Conservation (phyloP, 352 stramenopile species). For the Phytophthora niederhauseri region DNA sequence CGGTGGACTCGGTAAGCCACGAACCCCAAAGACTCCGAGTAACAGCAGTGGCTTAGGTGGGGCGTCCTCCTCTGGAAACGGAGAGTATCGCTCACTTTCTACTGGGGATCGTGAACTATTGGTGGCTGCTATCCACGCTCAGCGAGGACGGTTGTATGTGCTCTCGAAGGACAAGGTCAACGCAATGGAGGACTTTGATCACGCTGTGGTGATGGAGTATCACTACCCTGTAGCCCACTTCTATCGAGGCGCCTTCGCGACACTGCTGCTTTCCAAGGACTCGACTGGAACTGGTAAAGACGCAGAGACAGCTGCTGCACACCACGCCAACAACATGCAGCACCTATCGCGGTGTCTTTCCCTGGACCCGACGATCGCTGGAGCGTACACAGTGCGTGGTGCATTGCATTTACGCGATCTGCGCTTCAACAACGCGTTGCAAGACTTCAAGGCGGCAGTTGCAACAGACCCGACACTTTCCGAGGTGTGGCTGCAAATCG, state of each 20-base stretch:
- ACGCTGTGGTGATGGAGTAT: constrained; percentile 79
- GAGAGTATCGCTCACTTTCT: constrained; percentile 30
- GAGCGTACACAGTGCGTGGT: constrained; percentile 74
- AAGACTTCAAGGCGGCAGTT: constrained; percentile 84
- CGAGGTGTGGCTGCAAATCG: constrained; percentile 83
- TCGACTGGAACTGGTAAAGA: constrained; percentile 19
- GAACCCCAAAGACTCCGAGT: constrained; percentile 11
- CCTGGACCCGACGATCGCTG: constrained; percentile 74
- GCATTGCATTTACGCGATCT: constrained; percentile 72
- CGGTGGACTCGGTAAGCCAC: constrained; percentile 34
- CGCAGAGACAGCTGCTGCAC: constrained; percentile 25
- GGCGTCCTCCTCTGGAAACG: not conserved
- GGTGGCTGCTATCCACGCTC: constrained; percentile 60
- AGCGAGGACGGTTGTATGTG: constrained; percentile 67
- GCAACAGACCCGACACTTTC: constrained; percentile 75
- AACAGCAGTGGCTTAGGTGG: constrained; percentile 28
- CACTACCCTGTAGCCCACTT: constrained; percentile 83
- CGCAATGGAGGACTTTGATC: constrained; percentile 68
- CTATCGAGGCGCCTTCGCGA: constrained; percentile 72
- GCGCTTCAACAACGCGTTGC: constrained; percentile 75
- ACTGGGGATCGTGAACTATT: constrained; percentile 54
- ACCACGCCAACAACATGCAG: constrained; percentile 51
- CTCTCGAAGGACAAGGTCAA: constrained; percentile 56
- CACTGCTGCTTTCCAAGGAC: constrained; percentile 41
- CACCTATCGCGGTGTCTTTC: constrained; percentile 71